Evolutionary conservation across 1,284 basidiomycete species (phyloP).

Genomic region (Melampsora medusae): DNA sequence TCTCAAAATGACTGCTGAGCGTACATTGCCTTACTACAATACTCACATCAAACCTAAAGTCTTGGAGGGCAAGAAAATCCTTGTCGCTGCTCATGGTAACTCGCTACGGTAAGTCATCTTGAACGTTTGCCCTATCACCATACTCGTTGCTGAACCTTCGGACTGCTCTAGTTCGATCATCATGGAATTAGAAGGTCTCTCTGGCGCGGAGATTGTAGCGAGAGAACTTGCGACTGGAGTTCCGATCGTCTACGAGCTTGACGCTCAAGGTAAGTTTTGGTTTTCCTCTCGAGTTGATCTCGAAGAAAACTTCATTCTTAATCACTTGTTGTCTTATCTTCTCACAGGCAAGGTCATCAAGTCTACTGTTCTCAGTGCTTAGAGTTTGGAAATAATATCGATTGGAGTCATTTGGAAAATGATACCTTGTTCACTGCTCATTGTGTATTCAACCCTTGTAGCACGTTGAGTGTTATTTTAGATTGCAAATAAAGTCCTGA

Average conservation of each 20-base stretch:
- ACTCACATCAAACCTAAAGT: constrained; percentile 56
- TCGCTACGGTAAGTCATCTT: constrained; percentile 49
- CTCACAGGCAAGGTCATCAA: too few species aligned
- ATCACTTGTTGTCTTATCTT: too few species aligned
- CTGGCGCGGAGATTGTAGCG: constrained; percentile 56
- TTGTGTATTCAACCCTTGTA: too few species aligned
- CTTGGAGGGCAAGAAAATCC: constrained; percentile 56
- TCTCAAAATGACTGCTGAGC: constrained; percentile 56
- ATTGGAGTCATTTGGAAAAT: too few species aligned
- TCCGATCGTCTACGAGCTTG: constrained; percentile 57
- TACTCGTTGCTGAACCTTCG: not conserved
- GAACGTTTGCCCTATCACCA: not conserved
- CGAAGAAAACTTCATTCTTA: too few species aligned
- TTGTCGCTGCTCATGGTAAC: constrained; percentile 58
- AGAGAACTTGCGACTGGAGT: constrained; percentile 57
- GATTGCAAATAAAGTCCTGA: too few species aligned
- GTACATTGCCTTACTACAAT: constrained; percentile 57
- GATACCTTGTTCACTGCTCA: too few species aligned
- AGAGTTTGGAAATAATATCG: too few species aligned
- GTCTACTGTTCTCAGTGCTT: too few species aligned
- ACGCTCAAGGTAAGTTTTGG: constrained; percentile 50
- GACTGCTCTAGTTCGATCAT: constrained; percentile 53
- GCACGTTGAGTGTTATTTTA: too few species aligned
- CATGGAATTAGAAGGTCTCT: constrained; percentile 56
- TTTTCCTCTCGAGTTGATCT: not conserved